Evolutionary conservation across 2,329 filamentous ascomycete species (phyloP), one percentile per base, ranked within the genome.

Genomic region (Pseudodiploospora longispora): DNA sequence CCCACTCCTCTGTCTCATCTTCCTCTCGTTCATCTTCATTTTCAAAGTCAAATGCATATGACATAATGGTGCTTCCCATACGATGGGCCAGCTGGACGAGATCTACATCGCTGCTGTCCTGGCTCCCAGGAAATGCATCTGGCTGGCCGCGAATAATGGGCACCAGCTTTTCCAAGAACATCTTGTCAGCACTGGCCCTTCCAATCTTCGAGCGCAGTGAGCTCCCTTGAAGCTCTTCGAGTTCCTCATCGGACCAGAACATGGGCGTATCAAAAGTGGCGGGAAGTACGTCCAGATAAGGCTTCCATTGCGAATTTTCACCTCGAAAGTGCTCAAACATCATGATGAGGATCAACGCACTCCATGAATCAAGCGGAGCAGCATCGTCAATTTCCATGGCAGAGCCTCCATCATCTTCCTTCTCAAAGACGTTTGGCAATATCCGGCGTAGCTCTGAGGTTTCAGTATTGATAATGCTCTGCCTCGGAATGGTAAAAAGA

Each of bases 11-110:
- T 6, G 76, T 68, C 9, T 80, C 76, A 2, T 82, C 76, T 3
- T 80, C 77, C 4, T 80, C 74, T 0, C 68, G 61, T 1, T 78
- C 71, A 4, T 80, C 75, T 0, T 72, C 67, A 6, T 70, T 70
- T 39, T 79, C 76, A 6, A 95, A 75, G 53, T 95, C 89, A 59
- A 95, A 95, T 0, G 88, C 88, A 59, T 95, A 95, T 0, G 88
- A 84, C 88, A 95, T 94, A 52, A 95, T 91, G 10, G 85, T 80
- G 48, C 84, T 90, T 1, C 86, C 89, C 82, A 95, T 90, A 6
- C 80, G 75, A 60, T 95, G 88, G 42, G 85, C 84, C 12, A 81
- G 58, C 6, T 52, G 49, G 2, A 77, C 50, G 2, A 80, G 60
- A 27, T 74, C 63, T 2, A 65, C 63, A 28, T 78, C 74, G 9